Percentiles rank a stretch among this genome's conserved stretches.
These are phyloP conservation scores for Candida maris DNA, from an alignment of 805 yeast genomes.

Conservation along the genomic window DNA sequence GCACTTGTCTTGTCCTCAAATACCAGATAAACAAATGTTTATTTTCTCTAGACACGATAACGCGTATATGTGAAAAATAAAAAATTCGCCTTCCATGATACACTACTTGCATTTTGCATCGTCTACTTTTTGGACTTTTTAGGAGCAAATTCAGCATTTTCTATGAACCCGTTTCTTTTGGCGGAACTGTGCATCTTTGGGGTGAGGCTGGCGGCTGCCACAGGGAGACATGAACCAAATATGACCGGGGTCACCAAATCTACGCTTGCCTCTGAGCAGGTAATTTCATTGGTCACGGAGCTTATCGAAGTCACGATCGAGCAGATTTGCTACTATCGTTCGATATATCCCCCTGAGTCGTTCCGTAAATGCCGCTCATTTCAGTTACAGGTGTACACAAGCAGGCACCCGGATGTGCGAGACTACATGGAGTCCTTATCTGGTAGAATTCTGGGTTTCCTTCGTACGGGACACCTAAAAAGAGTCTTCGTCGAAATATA, in stretches of 20 bases:
- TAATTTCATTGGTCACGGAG: slow-evolving; percentile 41
- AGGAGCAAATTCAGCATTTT: too few species aligned
- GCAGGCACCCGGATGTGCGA: slow-evolving; percentile 45
- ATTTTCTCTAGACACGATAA: neutral
- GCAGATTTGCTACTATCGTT: slow-evolving; percentile 49
- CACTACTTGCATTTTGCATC: too few species aligned
- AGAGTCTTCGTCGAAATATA: slow-evolving; percentile 24
- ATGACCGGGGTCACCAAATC: too few species aligned
- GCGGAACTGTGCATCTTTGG: too few species aligned
- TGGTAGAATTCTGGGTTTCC: slow-evolving; percentile 16
- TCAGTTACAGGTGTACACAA: slow-evolving; percentile 39
- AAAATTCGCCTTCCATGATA: too few species aligned
- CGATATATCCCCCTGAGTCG: slow-evolving; percentile 50
- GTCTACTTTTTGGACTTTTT: too few species aligned
- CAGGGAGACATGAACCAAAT: too few species aligned
- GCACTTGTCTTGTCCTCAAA: neutral
- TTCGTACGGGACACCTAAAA: slow-evolving; percentile 21
- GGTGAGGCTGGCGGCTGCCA: too few species aligned
- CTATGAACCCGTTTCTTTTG: too few species aligned
- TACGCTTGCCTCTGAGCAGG: too few species aligned
- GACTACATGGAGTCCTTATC: slow-evolving; percentile 35
- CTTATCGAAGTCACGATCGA: slow-evolving; percentile 50
- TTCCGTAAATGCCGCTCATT: slow-evolving; percentile 44
- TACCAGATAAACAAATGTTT: slow-evolving; percentile 1
- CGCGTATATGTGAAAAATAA: neutral